These are phyloP conservation scores for Albizia julibrissin DNA, from an alignment of 306 rosid genomes.

Conservation along the genomic window DNA sequence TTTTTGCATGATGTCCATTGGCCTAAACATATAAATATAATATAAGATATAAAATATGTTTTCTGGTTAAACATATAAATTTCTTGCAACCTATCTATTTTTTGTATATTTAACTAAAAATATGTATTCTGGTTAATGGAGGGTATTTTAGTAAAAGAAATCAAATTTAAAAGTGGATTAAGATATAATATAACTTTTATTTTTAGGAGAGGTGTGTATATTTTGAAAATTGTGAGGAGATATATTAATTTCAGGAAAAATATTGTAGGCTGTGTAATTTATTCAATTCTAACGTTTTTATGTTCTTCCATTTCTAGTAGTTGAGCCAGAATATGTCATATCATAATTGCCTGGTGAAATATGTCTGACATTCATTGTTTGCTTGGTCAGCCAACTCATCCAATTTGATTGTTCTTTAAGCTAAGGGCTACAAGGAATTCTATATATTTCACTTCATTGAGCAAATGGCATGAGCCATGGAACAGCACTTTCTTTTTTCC, in stretches of 20 bases:
- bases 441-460: conserved; percentile 11
- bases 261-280: background rate
- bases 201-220: background rate
- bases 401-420: conserved; percentile 23
- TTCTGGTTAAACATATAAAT: too few relatives aligned
- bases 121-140: background rate
- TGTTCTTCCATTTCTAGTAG: background rate
- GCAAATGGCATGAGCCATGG: conserved; percentile 23
- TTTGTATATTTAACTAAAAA: background rate
- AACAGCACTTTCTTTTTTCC: conserved; percentile 20
- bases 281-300: conserved; percentile 7
- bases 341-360: conserved; percentile 24
- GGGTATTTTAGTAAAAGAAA: background rate
- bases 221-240: background rate
- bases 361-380: conserved; percentile 1
- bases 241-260: background rate
- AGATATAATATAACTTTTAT: background rate
- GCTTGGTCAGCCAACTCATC: conserved; percentile 18
- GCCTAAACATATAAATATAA: background rate
- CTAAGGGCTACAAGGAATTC: conserved; percentile 15
- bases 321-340: conserved; percentile 19
- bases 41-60: too few relatives aligned
- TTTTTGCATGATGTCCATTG: background rate
- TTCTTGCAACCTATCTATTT: too few relatives aligned
- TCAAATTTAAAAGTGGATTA: background rate